Evolutionary conservation across 1,139 yeast genomes (phyloP).

Genomic region (Meyerozyma sp.): DNA sequence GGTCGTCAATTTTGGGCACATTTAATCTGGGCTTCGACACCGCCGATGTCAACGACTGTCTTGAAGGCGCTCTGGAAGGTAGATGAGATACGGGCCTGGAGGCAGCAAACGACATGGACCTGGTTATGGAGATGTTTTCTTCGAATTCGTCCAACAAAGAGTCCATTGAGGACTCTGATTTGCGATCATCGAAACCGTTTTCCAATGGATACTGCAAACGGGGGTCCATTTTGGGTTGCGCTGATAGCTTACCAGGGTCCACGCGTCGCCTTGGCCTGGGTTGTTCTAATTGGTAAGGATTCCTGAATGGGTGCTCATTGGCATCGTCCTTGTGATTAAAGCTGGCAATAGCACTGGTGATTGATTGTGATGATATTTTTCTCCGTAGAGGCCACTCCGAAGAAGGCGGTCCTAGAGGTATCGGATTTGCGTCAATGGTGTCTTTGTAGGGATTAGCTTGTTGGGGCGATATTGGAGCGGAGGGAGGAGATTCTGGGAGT

Average conservation of each 20-base stretch:
- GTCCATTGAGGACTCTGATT: constrained; percentile 45
- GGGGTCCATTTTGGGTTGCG: background rate
- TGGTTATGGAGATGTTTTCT: constrained; percentile 30
- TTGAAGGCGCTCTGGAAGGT: constrained; percentile 23
- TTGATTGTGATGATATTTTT: constrained; percentile 19
- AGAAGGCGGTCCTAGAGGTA: constrained; percentile 5
- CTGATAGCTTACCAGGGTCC: constrained; percentile 2
- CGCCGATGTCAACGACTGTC: constrained; percentile 22
- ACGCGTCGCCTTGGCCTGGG: constrained; percentile 15
- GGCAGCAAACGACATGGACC: constrained; percentile 18
- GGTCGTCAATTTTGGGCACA: constrained; percentile 4
- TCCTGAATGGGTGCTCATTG: background rate
- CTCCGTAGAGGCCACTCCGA: constrained; percentile 12
- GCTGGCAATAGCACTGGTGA: constrained; percentile 28
- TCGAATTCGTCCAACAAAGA: constrained; percentile 50
- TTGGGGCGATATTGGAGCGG: constrained; percentile 39
- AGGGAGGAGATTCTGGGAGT: constrained; percentile 45
- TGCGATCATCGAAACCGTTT: constrained; percentile 8
- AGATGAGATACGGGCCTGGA: constrained; percentile 6
- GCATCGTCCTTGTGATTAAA: constrained; percentile 17
- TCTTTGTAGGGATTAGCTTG: constrained; percentile 8
- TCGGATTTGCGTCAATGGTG: constrained; percentile 1
- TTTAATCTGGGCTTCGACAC: constrained; percentile 5
- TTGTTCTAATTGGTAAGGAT: constrained; percentile 8
- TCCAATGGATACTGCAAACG: background rate